phyloP scores from a whole-genome alignment of 2,329 filamentous ascomycete species.

The Microsporum audouinii region DNA sequence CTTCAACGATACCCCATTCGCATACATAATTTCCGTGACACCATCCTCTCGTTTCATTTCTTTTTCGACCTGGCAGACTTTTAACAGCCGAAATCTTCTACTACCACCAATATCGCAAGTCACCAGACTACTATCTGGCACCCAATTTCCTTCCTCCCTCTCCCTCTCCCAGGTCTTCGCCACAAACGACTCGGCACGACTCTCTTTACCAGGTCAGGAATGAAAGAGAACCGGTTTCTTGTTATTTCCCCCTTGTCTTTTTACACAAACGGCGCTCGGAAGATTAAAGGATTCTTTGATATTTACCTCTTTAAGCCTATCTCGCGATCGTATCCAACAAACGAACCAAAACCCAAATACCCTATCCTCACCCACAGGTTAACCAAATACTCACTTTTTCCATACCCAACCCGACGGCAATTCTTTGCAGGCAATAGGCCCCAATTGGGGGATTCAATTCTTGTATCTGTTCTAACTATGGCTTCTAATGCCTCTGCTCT shows the following conservation, averaged over 20 bases:
- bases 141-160: neutral
- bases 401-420: neutral
- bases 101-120: neutral
- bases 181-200: neutral
- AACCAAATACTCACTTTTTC: neutral
- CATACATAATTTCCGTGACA: neutral
- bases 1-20: slow-evolving; percentile 2
- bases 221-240: neutral
- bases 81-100: neutral
- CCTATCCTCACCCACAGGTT: neutral
- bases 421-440: slow-evolving; percentile 3
- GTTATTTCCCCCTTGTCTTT: neutral
- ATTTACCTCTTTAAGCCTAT: neutral
- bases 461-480: slow-evolving; percentile 1
- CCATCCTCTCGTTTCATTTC: neutral
- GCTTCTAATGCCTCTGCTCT: neutral
- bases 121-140: neutral
- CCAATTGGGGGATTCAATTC: slow-evolving; percentile 3
- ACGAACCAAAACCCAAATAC: neutral
- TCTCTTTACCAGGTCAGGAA: neutral
- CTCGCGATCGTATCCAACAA: neutral
- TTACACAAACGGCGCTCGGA: neutral
- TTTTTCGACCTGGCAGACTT: neutral
- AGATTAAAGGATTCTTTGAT: neutral
- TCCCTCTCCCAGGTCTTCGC: neutral